Evolutionary conservation across 805 yeast species (phyloP).

Genomic region (Metschnikowia baotianmanensis): DNA sequence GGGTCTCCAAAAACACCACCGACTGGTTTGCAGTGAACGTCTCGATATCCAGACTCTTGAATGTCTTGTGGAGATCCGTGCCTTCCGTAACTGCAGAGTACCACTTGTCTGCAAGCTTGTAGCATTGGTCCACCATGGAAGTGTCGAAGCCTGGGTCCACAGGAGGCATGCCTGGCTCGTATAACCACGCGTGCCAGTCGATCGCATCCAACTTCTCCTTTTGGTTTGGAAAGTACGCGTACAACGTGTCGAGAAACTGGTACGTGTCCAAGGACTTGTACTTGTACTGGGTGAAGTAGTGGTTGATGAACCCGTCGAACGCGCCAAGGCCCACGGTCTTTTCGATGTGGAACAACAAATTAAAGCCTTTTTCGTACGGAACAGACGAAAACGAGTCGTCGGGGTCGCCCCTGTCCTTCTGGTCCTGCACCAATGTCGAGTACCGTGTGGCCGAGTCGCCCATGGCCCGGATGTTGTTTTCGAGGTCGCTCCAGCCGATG

Average conservation of each 20-base stretch:
- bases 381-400: conserved; percentile 87
- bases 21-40: conserved; percentile 71
- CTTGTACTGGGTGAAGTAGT: conserved; percentile 69
- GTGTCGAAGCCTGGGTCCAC: conserved; percentile 76
- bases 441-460: conserved; percentile 51
- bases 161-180: conserved; percentile 84
- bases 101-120: conserved; percentile 68
- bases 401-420: conserved; percentile 71
- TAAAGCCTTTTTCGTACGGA: conserved; percentile 90
- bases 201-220: conserved; percentile 57
- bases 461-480: conserved; percentile 63
- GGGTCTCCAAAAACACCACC: conserved; percentile 72
- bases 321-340: conserved; percentile 53
- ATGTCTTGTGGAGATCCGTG: conserved; percentile 24
- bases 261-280: conserved; percentile 75
- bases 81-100: conserved; percentile 30
- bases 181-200: conserved; percentile 87
- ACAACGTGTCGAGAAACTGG: conserved; percentile 73
- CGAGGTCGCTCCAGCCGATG: conserved; percentile 85
- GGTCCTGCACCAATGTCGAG: conserved; percentile 66
- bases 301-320: conserved; percentile 79
- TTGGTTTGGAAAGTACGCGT: conserved; percentile 56
- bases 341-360: conserved; percentile 73
- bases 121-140: conserved; percentile 70
- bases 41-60: conserved; percentile 49